A percentile compares a stretch with the other conserved stretches of the same genome.
Conservation (phyloP, 2,329 filamentous ascomycete species). For the Juglanconis oblonga region DNA sequence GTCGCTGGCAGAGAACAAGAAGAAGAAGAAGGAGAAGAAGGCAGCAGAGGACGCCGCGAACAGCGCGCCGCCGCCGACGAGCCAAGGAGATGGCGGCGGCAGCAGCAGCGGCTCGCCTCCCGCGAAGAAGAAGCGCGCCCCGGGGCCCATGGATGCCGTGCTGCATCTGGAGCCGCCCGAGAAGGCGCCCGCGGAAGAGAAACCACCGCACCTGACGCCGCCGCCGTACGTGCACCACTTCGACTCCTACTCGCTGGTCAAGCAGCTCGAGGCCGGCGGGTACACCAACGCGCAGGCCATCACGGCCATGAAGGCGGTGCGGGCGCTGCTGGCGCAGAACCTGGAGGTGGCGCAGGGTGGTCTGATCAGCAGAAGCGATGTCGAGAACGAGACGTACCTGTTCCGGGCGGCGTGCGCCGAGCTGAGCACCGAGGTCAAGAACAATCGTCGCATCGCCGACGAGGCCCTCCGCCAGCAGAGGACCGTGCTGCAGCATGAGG, state of each 20-base stretch:
- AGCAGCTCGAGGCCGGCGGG: conserved; percentile 67
- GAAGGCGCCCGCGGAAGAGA: conserved; percentile 32
- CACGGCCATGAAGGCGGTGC: conserved; percentile 88
- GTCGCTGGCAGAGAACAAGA: conserved; percentile 16
- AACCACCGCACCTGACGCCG: conserved; percentile 66
- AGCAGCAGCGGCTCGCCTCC: no score
- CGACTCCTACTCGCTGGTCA: conserved; percentile 87
- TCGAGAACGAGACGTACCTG: conserved; percentile 92
- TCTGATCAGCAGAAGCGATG: conserved; percentile 84
- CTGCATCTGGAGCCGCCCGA: conserved; percentile 44
- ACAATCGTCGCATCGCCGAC: conserved; percentile 70
- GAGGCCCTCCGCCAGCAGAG: conserved; percentile 82
- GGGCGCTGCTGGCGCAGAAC: conserved; percentile 72
- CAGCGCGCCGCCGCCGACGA: conserved; percentile 2
- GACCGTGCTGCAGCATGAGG: conserved; percentile 85
- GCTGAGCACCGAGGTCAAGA: conserved; percentile 80
- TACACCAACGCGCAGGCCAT: conserved; percentile 75
- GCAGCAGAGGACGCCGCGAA: not conserved
- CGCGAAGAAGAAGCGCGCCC: conserved; percentile 34
- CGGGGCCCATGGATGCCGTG: conserved; percentile 50
- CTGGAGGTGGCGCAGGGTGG: conserved; percentile 76
- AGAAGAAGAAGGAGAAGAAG: conserved; percentile 12
- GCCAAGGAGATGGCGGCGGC: not conserved
- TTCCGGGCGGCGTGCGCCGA: conserved; percentile 94
- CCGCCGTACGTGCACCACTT: conserved; percentile 93